Evolutionary conservation across 805 yeast species (phyloP), one percentile per base, ranked within the genome.

Genomic region (Candida nanaspora): DNA sequence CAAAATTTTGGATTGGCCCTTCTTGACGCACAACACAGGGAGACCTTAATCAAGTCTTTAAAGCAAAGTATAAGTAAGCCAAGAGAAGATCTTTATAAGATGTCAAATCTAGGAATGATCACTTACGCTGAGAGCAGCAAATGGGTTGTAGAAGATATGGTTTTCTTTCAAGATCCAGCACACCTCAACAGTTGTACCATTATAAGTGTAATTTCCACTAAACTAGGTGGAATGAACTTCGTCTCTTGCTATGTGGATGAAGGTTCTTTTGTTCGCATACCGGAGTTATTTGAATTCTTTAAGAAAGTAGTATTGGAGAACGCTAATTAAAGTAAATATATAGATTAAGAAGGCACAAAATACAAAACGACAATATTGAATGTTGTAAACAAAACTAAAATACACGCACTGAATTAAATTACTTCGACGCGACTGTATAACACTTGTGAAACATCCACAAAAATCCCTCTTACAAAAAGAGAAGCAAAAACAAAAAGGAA

Each of bases 201-300:
- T 10, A 4, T 8, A 5, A 36, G 38, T 39, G 15, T 25, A 7
- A 23, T 39, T 18, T 33, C 37, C 3, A 33, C 41, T 6, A 28
- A 13, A 8, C 3, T 8, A n/a, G 26, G 26, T 10, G 41, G 41
- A 14, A 19, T 39, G 29, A 39, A 28, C 15, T 10, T 39, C 11
- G 28, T 27, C 14, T 13, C 33, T 4, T 39, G 37, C 3, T 39
- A 25, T 39, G 21, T 34, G 5, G 38, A 33, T 20, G 38, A 34
- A 3, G 38, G 41, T 7, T n/a, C 41, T 8, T 11, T 23, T 23
- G 10, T 8, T 11, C 7, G 11, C 11, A 23, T 23, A 11, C 10
- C 11, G 27, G 27, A 23, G 27, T 11, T 23, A 23, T 11, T 11
- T 7, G 27, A 7, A 8, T 11, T 23, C 10, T 23, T 23, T 7